Conservation (phyloP, 495 filamentous ascomycete genomes). For the Neurospora sp. region DNA sequence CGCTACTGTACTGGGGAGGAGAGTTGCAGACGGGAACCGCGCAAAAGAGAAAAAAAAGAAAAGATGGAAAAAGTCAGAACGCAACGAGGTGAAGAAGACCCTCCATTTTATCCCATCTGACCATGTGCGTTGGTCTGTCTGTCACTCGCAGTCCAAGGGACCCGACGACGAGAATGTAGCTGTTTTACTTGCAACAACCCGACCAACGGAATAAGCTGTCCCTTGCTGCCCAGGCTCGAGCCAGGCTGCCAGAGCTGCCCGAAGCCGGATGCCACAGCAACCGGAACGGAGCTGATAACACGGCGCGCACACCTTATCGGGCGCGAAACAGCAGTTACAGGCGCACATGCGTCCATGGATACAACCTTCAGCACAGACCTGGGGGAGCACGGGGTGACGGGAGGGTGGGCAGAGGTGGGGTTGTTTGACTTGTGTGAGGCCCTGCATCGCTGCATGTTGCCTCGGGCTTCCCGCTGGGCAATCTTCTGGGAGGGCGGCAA, state of each 20-base stretch:
- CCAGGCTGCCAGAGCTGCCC: neutral
- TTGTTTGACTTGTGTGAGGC: neutral
- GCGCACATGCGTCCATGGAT: neutral
- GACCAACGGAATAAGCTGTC: neutral
- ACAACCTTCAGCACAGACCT: neutral
- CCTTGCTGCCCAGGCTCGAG: neutral
- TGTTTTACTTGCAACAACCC: neutral
- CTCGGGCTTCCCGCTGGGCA: neutral
- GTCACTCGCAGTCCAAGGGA: neutral
- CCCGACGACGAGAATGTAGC: neutral
- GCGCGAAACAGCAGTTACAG: neutral
- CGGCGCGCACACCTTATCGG: neutral
- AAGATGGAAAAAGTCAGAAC: neutral
- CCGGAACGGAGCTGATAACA: neutral
- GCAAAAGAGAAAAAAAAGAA: neutral
- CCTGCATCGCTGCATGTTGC: neutral
- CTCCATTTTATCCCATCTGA: neutral
- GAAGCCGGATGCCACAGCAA: neutral
- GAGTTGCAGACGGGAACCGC: neutral
- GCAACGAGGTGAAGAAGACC: neutral
- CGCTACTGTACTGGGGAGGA: neutral
- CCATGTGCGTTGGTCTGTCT: neutral
- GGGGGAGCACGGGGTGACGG: neutral
- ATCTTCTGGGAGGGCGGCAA: neutral
- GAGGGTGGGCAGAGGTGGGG: neutral